A percentile compares a stretch with the other conserved stretches of the same genome.
Evolutionary conservation across 1,284 basidiomycete genomes (phyloP).

Genomic region (Fistulinella cinereoalba): DNA sequence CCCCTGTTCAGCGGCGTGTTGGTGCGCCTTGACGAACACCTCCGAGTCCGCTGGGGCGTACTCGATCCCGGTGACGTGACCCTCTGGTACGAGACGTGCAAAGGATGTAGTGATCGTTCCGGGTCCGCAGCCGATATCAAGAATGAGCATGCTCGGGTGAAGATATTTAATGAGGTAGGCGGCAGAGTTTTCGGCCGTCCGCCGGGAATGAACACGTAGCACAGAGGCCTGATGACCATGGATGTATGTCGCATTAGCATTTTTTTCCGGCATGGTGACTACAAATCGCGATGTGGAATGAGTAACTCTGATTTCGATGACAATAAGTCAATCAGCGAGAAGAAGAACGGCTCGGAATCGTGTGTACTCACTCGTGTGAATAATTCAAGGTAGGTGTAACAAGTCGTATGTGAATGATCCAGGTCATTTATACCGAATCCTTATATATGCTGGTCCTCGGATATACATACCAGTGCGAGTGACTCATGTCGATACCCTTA

Average conservation of each 20-base stretch:
- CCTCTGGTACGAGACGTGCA: constrained; percentile 38
- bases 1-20: constrained; percentile 24
- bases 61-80: constrained; percentile 43
- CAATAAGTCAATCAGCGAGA: too few relatives aligned
- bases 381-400: too few relatives aligned
- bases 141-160: constrained; percentile 40
- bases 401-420: too few relatives aligned
- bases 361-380: too few relatives aligned
- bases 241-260: constrained; percentile 10
- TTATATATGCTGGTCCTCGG: too few relatives aligned
- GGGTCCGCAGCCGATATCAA: constrained; percentile 48
- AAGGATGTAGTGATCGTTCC: constrained; percentile 45
- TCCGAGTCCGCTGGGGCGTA: constrained; percentile 10
- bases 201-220: constrained; percentile 39
- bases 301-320: too few relatives aligned
- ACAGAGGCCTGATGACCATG: constrained; percentile 42
- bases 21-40: constrained; percentile 29
- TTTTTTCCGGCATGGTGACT: too few relatives aligned
- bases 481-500: too few relatives aligned
- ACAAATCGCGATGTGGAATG: too few relatives aligned
- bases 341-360: too few relatives aligned
- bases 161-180: constrained; percentile 41
- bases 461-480: too few relatives aligned
- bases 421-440: too few relatives aligned
- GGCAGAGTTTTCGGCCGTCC: constrained; percentile 43